Evolutionary conservation across 2,329 filamentous ascomycete genomes (phyloP), one percentile per base, ranked within the genome.

Genomic region (Fusarium citri): DNA sequence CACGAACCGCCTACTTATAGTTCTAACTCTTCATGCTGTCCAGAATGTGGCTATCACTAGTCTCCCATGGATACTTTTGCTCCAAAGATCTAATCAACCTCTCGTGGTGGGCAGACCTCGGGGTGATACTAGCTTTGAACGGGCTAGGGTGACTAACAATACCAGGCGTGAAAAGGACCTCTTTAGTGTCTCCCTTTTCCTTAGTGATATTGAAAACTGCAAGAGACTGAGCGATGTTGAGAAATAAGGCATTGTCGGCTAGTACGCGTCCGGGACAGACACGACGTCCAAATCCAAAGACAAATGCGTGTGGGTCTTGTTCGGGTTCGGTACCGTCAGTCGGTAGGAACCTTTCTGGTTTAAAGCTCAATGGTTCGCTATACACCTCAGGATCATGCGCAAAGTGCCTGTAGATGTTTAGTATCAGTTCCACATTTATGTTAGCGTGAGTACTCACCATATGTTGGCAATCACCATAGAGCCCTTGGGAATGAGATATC

Each of bases 141-240:
- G 61, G 50, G 20, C 50, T 26, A 4, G 69, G 69, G 16, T 67
- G 69, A 25, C 64, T 71, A 10, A 74, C 40, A 4, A 71, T 42
- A 15, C 72, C 72, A 3, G 72, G 57, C 1, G 47, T 69, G 22
- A 71, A 71, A 12, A 22, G 14, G 11, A 61, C 34, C 3, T 59
- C 31, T 15, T 28, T 37, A 26, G 25, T 30, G 6, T 47, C 46
- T 11, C 56, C 23, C 0, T 37, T 42, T 3, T 65, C 37, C 6
- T 43, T 60, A 5, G 46, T 63, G 8, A 86, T 78, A 6, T 78
- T 74, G 56, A 87, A 87, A 0, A 82, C 83, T 0, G 85, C 78
- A 5, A 88, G 76, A 0, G 79, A 74, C 43, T 83, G 83, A 0
- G 78, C 83, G 22, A 80, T 69, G 6, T 62, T 79, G 16, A 81